Percentiles rank a stretch among this genome's conserved stretches.
These are phyloP conservation scores for Jatropha multifida DNA, from an alignment of 441 rosid species.

Conservation along the genomic window DNA sequence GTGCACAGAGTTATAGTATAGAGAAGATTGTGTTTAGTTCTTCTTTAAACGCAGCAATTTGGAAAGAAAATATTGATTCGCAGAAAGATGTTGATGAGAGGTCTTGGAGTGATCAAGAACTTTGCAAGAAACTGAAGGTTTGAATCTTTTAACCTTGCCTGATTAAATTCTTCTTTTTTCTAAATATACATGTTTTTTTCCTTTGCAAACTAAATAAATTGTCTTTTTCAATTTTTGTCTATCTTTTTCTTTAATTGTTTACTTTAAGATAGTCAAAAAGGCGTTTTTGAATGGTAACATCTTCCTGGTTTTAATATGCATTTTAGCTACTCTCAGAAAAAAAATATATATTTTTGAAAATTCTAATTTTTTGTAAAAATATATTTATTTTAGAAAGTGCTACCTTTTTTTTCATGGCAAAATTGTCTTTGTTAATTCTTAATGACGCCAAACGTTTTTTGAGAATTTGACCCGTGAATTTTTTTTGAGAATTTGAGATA, in stretches of 20 bases:
- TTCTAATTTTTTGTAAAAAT: too few relatives aligned
- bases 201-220: not conserved
- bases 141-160: not conserved
- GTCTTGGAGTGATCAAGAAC: slow-evolving; percentile 73
- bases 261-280: not conserved
- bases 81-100: slow-evolving; percentile 74
- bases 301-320: not conserved
- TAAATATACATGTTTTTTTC: too few relatives aligned
- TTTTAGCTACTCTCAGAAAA: not conserved
- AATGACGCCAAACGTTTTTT: too few relatives aligned
- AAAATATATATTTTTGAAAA: too few relatives aligned
- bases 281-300: not conserved
- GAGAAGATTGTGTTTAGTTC: slow-evolving; percentile 71
- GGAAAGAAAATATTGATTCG: slow-evolving; percentile 66
- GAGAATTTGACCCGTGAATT: too few relatives aligned
- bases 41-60: slow-evolving; percentile 76
- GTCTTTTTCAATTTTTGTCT: not conserved
- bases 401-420: not conserved
- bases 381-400: too few relatives aligned
- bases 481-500: not conserved
- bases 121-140: slow-evolving; percentile 77
- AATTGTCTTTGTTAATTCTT: not conserved
- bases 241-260: not conserved
- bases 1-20: slow-evolving; percentile 63
- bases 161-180: not conserved